Conservation (phyloP, 805 yeast species). For the Hanseniaspora thailandica region DNA sequence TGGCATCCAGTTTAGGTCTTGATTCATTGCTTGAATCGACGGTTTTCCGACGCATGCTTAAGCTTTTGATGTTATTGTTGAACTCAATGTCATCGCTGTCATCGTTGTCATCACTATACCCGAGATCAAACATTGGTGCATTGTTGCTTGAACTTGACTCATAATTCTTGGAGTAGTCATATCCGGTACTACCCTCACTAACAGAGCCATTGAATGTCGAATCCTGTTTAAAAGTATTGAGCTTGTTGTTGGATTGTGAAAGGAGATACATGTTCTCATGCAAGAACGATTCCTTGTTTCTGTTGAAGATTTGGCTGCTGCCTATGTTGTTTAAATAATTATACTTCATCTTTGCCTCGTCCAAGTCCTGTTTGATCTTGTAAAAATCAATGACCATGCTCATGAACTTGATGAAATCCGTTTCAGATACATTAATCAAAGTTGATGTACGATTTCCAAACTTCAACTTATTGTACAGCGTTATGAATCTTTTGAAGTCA, state of each 20-base stretch:
- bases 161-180: conserved; percentile 20
- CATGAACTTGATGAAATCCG: conserved; percentile 10
- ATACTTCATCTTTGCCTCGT: neutral
- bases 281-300: neutral
- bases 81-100: conserved; percentile 4
- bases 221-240: no score
- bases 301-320: neutral
- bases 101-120: conserved; percentile 14
- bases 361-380: conserved; percentile 4
- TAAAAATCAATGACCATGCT: conserved; percentile 3
- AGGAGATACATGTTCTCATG: neutral
- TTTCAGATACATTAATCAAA: neutral
- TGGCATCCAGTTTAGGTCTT: neutral
- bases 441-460: conserved; percentile 4
- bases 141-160: conserved; percentile 1
- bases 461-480: neutral
- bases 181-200: conserved; percentile 15
- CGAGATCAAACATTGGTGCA: conserved; percentile 17
- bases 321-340: neutral
- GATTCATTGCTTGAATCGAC: neutral
- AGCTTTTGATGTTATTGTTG: neutral
- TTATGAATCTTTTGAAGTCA: conserved; percentile 6
- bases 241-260: neutral
- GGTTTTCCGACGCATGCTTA: neutral
- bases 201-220: neutral